These are phyloP conservation scores for Madurella fahalii DNA, from an alignment of 2,329 filamentous ascomycete genomes.

Conservation along the genomic window DNA sequence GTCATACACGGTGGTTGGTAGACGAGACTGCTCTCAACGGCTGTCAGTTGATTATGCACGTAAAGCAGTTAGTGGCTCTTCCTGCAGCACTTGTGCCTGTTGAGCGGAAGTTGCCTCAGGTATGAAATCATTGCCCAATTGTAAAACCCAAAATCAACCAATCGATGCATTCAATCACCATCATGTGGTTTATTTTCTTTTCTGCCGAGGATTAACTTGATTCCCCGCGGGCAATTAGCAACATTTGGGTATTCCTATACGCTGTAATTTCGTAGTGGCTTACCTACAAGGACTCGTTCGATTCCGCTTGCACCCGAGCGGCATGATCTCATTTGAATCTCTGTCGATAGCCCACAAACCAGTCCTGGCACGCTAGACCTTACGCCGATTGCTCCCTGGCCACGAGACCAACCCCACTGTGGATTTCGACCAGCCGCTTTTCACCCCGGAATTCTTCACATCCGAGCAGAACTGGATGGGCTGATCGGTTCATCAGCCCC, in stretches of 20 bases:
- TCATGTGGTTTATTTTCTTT: background rate
- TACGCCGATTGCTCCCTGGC: conserved; percentile 10
- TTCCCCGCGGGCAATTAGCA: background rate
- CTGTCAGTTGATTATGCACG: no score
- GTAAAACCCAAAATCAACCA: background rate
- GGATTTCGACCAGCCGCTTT: conserved; percentile 9
- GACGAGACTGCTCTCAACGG: no score
- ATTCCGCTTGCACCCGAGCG: background rate
- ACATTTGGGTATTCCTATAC: background rate
- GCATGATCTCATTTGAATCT: conserved; percentile 18
- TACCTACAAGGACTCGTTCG: background rate
- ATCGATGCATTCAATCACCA: background rate
- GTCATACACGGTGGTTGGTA: no score
- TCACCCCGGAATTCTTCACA: conserved; percentile 17
- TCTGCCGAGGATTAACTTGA: background rate
- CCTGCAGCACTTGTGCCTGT: no score
- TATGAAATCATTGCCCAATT: background rate
- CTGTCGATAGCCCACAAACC: conserved; percentile 19
- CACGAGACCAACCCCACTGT: conserved; percentile 5
- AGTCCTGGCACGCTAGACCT: background rate
- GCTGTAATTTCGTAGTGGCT: background rate
- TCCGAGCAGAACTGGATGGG: conserved; percentile 24
- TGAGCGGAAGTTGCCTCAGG: no score
- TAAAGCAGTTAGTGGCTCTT: no score
- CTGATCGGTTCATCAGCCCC: conserved; percentile 19